Percentiles rank a stretch among this genome's conserved stretches.
These are phyloP conservation scores for Candida maesae DNA, from an alignment of 805 yeast genomes.

Conservation along the genomic window DNA sequence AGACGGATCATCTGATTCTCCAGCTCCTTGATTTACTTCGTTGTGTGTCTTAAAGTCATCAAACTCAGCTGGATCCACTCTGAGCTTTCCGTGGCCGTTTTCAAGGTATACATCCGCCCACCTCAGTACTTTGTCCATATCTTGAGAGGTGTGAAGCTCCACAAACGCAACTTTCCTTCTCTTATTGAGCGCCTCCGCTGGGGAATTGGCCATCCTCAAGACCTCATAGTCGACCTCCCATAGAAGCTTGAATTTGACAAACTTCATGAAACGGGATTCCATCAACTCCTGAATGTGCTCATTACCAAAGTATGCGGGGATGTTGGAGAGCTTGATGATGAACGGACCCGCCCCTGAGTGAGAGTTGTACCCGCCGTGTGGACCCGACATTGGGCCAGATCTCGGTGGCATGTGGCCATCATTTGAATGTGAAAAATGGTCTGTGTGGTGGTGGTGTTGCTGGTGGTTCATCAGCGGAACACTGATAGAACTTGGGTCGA, in stretches of 20 bases:
- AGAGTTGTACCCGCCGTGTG: not conserved
- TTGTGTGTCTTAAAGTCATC: constrained; percentile 22
- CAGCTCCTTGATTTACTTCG: constrained; percentile 21
- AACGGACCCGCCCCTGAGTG: constrained; percentile 45
- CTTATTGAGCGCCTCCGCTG: constrained; percentile 22
- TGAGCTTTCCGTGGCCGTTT: constrained; percentile 33
- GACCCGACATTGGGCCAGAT: not conserved
- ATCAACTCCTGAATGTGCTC: constrained; percentile 56
- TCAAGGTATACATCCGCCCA: constrained; percentile 56
- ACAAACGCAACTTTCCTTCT: constrained; percentile 61
- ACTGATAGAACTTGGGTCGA: constrained; percentile 58
- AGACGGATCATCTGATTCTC: constrained; percentile 25
- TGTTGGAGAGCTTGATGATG: constrained; percentile 57
- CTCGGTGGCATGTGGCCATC: constrained; percentile 6
- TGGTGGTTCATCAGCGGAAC: constrained; percentile 34
- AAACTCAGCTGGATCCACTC: constrained; percentile 24
- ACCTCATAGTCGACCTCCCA: constrained; percentile 43
- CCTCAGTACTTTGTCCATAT: constrained; percentile 54
- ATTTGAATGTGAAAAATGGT: not conserved
- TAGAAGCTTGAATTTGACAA: constrained; percentile 56
- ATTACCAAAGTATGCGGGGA: constrained; percentile 53
- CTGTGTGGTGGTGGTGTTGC: constrained; percentile 11
- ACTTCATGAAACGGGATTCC: constrained; percentile 55
- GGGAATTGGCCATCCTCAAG: constrained; percentile 27
- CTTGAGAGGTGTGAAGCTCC: constrained; percentile 47